Evolutionary conservation across 495 filamentous ascomycete species (phyloP).

Genomic region (Paragyromitra xinjiangensis): DNA sequence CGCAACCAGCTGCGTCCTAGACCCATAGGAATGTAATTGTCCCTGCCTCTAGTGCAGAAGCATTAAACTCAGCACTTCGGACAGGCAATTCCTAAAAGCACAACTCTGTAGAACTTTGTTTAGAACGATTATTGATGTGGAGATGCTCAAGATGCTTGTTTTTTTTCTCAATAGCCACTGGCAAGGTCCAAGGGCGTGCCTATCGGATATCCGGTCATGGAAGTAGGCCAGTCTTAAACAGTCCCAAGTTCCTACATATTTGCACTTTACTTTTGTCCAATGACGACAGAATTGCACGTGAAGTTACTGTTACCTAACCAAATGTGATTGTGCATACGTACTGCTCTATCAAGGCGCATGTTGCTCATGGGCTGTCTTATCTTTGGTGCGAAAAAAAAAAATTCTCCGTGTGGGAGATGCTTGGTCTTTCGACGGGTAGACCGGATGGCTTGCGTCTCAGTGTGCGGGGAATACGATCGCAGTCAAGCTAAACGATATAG

Average conservation of each 20-base stretch:
- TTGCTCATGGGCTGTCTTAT: conserved; percentile 1
- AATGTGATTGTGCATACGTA: conserved; percentile 10
- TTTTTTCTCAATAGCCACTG: background rate
- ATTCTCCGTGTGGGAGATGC: conserved; percentile 10
- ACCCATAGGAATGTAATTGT: background rate
- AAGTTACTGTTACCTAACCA: background rate
- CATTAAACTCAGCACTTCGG: background rate
- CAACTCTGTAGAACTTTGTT: background rate
- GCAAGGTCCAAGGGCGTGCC: too few species aligned
- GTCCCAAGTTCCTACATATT: conserved; percentile 4
- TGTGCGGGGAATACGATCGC: background rate
- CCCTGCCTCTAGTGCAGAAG: background rate
- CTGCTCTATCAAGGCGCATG: background rate
- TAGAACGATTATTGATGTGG: background rate
- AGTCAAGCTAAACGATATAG: too few species aligned
- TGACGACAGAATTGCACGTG: conserved; percentile 7
- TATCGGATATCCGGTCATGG: background rate
- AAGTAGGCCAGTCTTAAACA: background rate
- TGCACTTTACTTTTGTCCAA: conserved; percentile 20
- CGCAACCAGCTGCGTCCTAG: background rate
- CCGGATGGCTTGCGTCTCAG: conserved; percentile 14
- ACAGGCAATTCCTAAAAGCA: background rate
- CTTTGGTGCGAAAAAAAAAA: background rate
- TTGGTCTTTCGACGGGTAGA: background rate
- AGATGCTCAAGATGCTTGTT: background rate